phyloP scores from a whole-genome alignment of 495 filamentous ascomycete species.

The Aspergillus haitiensis region DNA sequence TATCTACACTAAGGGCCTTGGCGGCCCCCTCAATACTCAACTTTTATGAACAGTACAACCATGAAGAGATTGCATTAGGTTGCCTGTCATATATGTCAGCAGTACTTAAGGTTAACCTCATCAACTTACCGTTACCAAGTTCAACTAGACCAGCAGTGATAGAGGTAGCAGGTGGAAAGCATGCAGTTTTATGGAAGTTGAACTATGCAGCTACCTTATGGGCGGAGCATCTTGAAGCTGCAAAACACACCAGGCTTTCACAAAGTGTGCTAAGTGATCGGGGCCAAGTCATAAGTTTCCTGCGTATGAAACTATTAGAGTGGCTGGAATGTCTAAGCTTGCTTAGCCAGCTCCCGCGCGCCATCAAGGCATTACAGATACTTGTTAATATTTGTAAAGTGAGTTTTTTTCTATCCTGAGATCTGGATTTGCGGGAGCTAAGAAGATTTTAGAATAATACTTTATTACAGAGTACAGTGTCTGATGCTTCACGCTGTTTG shows the following conservation, averaged over 20 bases:
- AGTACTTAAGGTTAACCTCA: no score
- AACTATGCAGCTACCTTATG: not conserved
- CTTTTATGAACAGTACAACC: not conserved
- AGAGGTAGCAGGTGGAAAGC: not conserved
- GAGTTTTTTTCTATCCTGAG: not conserved
- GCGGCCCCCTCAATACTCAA: not conserved
- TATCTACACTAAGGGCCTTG: slow-evolving; percentile 2
- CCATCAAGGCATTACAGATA: slow-evolving; percentile 14
- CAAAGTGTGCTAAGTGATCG: no score
- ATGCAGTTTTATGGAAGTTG: not conserved
- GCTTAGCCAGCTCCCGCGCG: slow-evolving; percentile 22
- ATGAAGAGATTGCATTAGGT: not conserved
- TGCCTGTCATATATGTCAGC: not conserved
- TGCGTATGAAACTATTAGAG: slow-evolving; percentile 25
- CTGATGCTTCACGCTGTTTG: slow-evolving; percentile 29
- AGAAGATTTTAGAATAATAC: slow-evolving; percentile 3
- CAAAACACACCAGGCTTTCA: not conserved
- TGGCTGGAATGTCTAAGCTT: slow-evolving; percentile 34
- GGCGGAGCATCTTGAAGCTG: not conserved
- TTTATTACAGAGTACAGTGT: slow-evolving; percentile 9
- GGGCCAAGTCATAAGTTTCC: not conserved
- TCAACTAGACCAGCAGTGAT: no score
- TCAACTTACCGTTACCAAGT: no score
- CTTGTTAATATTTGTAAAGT: slow-evolving; percentile 8
- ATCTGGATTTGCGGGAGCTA: not conserved